Percentiles rank a stretch among this genome's conserved stretches.
Evolutionary conservation across 164 flowering plant species (phyloP).

Genomic region (Sextonia rubra): DNA sequence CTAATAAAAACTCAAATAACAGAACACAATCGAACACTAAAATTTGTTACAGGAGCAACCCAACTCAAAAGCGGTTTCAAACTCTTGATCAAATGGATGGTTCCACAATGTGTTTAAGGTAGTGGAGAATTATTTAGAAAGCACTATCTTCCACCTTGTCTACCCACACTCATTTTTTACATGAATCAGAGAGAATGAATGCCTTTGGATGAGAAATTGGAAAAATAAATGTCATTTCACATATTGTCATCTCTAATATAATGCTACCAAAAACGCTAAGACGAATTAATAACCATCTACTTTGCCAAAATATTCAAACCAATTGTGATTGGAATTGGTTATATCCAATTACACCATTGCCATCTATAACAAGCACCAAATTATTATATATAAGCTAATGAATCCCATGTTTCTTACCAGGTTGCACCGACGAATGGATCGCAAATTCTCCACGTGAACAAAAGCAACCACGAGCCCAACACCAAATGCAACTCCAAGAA

Average conservation of each 20-base stretch:
- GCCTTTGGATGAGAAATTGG: neutral
- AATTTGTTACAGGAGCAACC: too few species aligned
- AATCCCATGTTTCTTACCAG: slow-evolving; percentile 29
- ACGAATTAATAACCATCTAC: neutral
- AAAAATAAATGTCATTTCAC: too few species aligned
- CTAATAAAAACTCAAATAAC: too few species aligned
- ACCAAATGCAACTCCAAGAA: slow-evolving; percentile 53
- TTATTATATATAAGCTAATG: neutral
- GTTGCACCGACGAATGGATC: slow-evolving; percentile 53
- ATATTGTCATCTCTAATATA: too few species aligned
- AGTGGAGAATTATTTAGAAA: too few species aligned
- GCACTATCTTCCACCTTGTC: too few species aligned
- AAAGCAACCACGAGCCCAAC: slow-evolving; percentile 46
- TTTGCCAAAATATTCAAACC: too few species aligned
- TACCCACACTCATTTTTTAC: too few species aligned
- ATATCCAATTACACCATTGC: neutral
- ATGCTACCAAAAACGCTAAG: neutral
- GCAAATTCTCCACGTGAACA: slow-evolving; percentile 58
- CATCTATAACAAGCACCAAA: neutral
- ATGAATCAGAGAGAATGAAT: too few species aligned
- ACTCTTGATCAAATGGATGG: too few species aligned
- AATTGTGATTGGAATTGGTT: neutral
- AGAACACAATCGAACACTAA: too few species aligned
- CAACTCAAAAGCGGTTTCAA: neutral
- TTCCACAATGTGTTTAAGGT: too few species aligned